Percentiles rank a stretch among this genome's conserved stretches.
These are phyloP conservation scores for Yamadazyma kanchanaburiensis DNA, from an alignment of 1,139 yeast genomes.

Conservation along the genomic window DNA sequence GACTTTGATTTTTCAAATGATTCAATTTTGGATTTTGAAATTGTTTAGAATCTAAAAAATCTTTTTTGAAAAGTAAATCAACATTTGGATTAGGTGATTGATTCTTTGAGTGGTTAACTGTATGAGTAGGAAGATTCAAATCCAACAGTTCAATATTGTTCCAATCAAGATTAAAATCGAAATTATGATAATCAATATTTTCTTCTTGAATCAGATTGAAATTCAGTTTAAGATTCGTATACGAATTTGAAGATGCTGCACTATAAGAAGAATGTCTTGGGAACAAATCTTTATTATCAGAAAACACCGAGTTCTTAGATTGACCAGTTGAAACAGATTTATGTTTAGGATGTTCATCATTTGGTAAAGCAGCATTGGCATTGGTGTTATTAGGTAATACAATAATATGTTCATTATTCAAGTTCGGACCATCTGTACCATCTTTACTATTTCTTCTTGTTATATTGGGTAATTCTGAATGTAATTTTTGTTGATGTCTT, in stretches of 20 bases:
- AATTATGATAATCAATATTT: conserved; percentile 67
- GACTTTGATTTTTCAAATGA: conserved; percentile 1
- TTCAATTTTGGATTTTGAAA: neutral
- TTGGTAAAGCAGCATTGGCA: conserved; percentile 44
- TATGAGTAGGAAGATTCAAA: conserved; percentile 8
- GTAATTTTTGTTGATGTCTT: conserved; percentile 46
- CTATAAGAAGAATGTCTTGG: conserved; percentile 75
- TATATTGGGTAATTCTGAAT: conserved; percentile 22
- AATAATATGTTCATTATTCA: conserved; percentile 36
- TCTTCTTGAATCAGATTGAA: conserved; percentile 11
- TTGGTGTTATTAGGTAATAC: conserved; percentile 42
- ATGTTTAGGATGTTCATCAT: conserved; percentile 5
- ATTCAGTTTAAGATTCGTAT: conserved; percentile 47
- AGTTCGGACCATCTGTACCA: conserved; percentile 8
- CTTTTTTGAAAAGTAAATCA: conserved; percentile 3
- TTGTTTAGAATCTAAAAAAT: conserved; percentile 4
- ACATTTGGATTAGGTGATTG: neutral
- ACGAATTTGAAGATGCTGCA: conserved; percentile 65
- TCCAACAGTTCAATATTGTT: conserved; percentile 29
- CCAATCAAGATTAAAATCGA: conserved; percentile 38
- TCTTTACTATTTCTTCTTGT: conserved; percentile 18
- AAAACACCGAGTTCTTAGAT: conserved; percentile 2
- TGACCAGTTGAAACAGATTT: conserved; percentile 2
- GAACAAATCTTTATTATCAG: conserved; percentile 8
- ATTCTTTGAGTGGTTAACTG: conserved; percentile 1